These are phyloP conservation scores for Centrapalus pauciflorus DNA, from an alignment of 129 eudicot genomes.

Conservation along the genomic window DNA sequence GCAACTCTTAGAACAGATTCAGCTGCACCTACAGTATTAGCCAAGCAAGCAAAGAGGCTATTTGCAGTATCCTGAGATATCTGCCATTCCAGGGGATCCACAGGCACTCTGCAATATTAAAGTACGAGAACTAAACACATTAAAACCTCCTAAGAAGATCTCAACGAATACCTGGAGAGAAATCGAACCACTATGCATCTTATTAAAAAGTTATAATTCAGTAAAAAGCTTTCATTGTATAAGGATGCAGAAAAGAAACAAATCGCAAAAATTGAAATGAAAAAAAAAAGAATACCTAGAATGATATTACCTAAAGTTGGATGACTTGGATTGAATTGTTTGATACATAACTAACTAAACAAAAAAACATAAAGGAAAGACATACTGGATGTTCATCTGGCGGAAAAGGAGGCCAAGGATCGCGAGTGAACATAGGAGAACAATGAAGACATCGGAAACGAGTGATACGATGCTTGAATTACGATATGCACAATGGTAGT, in stretches of 20 bases:
- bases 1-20: slow-evolving; percentile 97
- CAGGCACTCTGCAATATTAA: slow-evolving; percentile 59
- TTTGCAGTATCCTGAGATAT: slow-evolving; percentile 92
- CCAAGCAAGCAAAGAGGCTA: slow-evolving; percentile 74
- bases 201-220: not conserved
- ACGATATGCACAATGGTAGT: slow-evolving; percentile 88
- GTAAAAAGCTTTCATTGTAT: not conserved
- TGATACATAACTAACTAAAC: not conserved
- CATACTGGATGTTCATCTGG: slow-evolving; percentile 73
- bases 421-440: slow-evolving; percentile 85
- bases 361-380: not conserved
- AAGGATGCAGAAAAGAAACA: not conserved
- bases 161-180: not conserved
- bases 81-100: slow-evolving; percentile 98
- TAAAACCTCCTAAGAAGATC: not conserved
- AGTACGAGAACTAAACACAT: not conserved
- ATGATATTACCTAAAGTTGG: not conserved
- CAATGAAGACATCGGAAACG: slow-evolving; percentile 82
- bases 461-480: slow-evolving; percentile 67
- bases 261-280: too few relatives aligned
- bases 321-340: not conserved
- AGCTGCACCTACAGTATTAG: slow-evolving; percentile 96
- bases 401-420: slow-evolving; percentile 98
- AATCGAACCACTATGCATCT: not conserved
- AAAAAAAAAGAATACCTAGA: slow-evolving; percentile 1